Conservation (phyloP, 371 early-diverging fungal genomes). For the Amoeboaphelidium protococcarum region DNA sequence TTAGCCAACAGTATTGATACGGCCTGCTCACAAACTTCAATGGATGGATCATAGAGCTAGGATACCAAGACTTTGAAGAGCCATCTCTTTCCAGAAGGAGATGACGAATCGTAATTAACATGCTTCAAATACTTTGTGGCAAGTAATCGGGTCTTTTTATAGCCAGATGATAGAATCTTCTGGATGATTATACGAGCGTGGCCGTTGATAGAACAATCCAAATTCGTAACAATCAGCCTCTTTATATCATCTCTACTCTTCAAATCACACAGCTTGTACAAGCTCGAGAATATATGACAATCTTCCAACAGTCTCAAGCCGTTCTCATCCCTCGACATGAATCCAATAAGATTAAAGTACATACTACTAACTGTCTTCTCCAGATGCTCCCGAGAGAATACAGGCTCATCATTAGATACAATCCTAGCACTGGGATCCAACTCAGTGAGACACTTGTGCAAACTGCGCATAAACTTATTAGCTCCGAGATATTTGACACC, state of each 20-base stretch:
- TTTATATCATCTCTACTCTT: slow-evolving; percentile 51
- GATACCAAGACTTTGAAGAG: background rate
- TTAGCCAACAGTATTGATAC: slow-evolving; percentile 38
- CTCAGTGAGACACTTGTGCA: slow-evolving; percentile 37
- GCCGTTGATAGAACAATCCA: slow-evolving; percentile 49
- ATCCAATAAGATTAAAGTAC: slow-evolving; percentile 48
- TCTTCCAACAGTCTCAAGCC: slow-evolving; percentile 23
- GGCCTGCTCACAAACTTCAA: slow-evolving; percentile 44
- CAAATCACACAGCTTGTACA: slow-evolving; percentile 49
- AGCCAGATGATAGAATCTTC: slow-evolving; percentile 55
- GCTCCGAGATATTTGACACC: slow-evolving; percentile 37
- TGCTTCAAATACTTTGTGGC: slow-evolving; percentile 40
- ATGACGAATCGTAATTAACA: too few species aligned
- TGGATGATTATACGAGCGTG: slow-evolving; percentile 51
- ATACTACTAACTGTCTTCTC: slow-evolving; percentile 37
- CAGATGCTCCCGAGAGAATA: slow-evolving; percentile 48
- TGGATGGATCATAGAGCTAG: slow-evolving; percentile 45
- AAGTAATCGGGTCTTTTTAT: slow-evolving; percentile 39
- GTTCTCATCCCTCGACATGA: background rate
- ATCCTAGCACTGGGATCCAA: too few species aligned
- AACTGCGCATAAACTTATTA: slow-evolving; percentile 30
- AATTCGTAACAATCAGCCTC: slow-evolving; percentile 35
- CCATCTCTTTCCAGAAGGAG: too few species aligned
- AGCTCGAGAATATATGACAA: slow-evolving; percentile 46
- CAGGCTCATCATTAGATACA: slow-evolving; percentile 29